These are phyloP conservation scores for Botryotinia globosa DNA, from an alignment of 2,329 filamentous ascomycete genomes.

Conservation along the genomic window DNA sequence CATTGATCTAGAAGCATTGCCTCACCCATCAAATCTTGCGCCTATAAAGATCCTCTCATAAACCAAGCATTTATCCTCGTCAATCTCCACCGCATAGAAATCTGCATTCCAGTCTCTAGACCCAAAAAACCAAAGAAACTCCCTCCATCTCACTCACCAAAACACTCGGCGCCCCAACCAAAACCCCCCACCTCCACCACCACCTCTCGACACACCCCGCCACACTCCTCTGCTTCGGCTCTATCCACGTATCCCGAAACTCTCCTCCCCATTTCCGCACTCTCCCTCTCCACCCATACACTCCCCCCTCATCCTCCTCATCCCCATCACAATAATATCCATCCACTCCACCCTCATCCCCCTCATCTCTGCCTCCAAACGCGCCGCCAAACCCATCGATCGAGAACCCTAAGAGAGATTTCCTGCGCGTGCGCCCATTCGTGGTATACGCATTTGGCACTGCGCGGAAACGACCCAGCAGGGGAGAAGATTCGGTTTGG, in stretches of 20 bases:
- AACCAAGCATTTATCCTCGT: background rate
- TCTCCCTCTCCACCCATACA: constrained; percentile 26
- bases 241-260: constrained; percentile 56
- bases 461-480: constrained; percentile 64
- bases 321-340: constrained; percentile 11
- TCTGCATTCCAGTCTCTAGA: background rate
- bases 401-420: constrained; percentile 49
- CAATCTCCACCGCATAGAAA: background rate
- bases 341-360: constrained; percentile 39
- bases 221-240: constrained; percentile 57
- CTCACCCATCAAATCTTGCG: background rate
- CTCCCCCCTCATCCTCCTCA: constrained; percentile 25
- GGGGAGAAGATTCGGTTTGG: constrained; percentile 53
- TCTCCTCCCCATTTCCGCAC: constrained; percentile 34
- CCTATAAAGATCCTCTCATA: background rate
- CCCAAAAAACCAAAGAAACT: background rate
- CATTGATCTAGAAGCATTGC: background rate
- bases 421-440: constrained; percentile 8
- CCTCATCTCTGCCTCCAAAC: constrained; percentile 39
- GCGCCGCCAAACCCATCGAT: constrained; percentile 40
- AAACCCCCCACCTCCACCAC: constrained; percentile 60
- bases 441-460: constrained; percentile 47
- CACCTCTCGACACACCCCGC: constrained; percentile 58
- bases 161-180: constrained; percentile 59
- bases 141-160: constrained; percentile 50